Base-by-base conservation (phyloP, 306 rosid genomes). In the Malus sieversii region DNA sequence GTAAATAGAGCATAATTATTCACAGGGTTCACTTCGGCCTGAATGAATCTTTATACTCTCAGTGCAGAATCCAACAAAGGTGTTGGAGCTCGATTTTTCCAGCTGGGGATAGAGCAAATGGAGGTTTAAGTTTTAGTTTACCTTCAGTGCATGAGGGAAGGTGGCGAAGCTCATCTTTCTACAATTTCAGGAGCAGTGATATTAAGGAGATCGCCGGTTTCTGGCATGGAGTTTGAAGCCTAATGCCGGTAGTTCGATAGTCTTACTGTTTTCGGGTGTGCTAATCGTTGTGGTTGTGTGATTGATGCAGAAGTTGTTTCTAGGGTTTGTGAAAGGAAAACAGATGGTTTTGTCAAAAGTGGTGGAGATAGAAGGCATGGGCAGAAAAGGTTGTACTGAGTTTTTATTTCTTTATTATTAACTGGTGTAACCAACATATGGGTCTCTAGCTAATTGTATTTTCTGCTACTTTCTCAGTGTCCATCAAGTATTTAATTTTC, bases 1-100 rank as follows among this genome's bases (percentile, higher is more conserved):
- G 98, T 92, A 87, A 89, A 90, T 92, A 89, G 97, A 95, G 98
- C 91, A 77, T 92, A 86, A 90, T 84, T 68, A 79, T 95, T 92
- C 95, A 77, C 89, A 32, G 91, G 93, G 87, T 72, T 78, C 74
- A 64, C 65, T 72, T 78, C 58, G 72, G 75, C 95, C 90, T 63
- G 84, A 79, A 79, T 87, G 97, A 88, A 87, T 92, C 78, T 86
- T 95, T 95, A 89, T 90, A 84, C 96, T 88, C 91, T 63, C 84
- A n/a, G 71, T 85, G 86, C 99, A 92, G 99, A 92, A 87, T 74
- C 97, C 98, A 84, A 87, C 93, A 75, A 74, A 33, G 95, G 90
- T 62, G 96, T 90, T 88, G 99, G 96, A 82, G 99, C 97, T 92
- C 88, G 82, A 72, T 74, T 80, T 64, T 88, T 92, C 96, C 96